These are phyloP conservation scores for Agaricales sp. DNA, from an alignment of 1,284 basidiomycete genomes.

Conservation along the genomic window DNA sequence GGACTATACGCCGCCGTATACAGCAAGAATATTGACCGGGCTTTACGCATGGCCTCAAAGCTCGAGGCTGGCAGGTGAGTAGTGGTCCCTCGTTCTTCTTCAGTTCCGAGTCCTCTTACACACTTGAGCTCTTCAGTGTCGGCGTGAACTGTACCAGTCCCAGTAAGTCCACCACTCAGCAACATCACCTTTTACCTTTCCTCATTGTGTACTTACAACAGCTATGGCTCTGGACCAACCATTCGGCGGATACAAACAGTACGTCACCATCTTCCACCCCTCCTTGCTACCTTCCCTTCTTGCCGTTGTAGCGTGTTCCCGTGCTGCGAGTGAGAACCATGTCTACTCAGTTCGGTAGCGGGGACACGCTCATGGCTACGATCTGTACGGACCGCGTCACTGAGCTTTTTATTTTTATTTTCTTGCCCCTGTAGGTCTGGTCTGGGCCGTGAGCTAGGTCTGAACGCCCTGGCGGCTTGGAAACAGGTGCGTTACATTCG, in stretches of 20 bases:
- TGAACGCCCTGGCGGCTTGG: not conserved
- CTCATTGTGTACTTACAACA: too few relatives aligned
- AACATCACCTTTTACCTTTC: not conserved
- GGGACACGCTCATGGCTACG: too few relatives aligned
- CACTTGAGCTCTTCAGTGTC: not conserved
- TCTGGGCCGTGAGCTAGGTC: not conserved
- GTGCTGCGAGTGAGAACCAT: too few relatives aligned
- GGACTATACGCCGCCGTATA: not conserved
- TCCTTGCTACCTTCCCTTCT: too few relatives aligned
- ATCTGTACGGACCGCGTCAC: not conserved
- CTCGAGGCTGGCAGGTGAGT: slow-evolving; percentile 1
- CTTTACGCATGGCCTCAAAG: not conserved
- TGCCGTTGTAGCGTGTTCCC: too few relatives aligned
- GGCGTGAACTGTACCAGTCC: not conserved
- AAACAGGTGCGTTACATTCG: not conserved
- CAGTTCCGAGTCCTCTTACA: not conserved
- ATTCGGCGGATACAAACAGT: not conserved
- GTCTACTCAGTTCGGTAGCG: too few relatives aligned
- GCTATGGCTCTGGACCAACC: not conserved
- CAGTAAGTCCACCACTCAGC: not conserved
- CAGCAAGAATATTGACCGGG: slow-evolving; percentile 3
- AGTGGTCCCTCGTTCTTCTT: not conserved
- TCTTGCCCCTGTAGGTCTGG: not conserved
- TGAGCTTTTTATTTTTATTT: not conserved
- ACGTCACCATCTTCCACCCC: not conserved